These are phyloP conservation scores for Sarocladiaceae sp. DNA, from an alignment of 2,329 filamentous ascomycete species.

Conservation along the genomic window DNA sequence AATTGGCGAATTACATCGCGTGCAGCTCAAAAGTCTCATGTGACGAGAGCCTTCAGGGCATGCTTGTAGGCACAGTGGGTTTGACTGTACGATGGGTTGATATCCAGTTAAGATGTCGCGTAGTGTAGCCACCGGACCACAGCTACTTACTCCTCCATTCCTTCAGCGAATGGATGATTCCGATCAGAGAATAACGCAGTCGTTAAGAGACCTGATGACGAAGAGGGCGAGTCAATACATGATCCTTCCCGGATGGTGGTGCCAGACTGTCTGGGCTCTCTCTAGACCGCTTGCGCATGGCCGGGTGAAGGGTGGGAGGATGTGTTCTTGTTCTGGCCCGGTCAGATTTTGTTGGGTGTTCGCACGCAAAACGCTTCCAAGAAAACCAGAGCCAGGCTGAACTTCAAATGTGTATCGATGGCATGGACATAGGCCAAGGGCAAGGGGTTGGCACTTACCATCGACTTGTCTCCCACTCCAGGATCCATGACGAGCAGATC, in stretches of 20 bases:
- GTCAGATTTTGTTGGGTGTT: constrained; percentile 7
- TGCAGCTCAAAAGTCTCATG: no score
- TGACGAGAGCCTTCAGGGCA: no score
- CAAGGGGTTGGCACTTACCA: constrained; percentile 50
- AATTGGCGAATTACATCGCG: no score
- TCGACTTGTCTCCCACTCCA: constrained; percentile 61
- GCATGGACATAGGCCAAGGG: neutral
- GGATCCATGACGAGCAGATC: constrained; percentile 74
- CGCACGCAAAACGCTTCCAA: constrained; percentile 3
- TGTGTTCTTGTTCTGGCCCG: constrained; percentile 5
- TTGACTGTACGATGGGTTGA: no score
- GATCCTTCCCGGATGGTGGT: no score
- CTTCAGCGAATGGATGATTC: no score
- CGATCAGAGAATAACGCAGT: constrained; percentile 25
- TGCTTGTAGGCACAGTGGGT: no score
- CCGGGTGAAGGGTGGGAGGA: no score
- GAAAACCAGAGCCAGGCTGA: constrained; percentile 3
- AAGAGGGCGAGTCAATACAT: constrained; percentile 5
- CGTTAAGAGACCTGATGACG: constrained; percentile 23
- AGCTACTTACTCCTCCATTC: neutral
- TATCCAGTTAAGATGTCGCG: no score
- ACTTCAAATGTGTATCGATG: neutral
- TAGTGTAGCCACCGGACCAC: no score
- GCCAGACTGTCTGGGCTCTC: no score
- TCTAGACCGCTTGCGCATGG: no score